These are phyloP conservation scores for Nakazawaea anatomiae DNA, from an alignment of 805 yeast genomes.

Conservation along the genomic window DNA sequence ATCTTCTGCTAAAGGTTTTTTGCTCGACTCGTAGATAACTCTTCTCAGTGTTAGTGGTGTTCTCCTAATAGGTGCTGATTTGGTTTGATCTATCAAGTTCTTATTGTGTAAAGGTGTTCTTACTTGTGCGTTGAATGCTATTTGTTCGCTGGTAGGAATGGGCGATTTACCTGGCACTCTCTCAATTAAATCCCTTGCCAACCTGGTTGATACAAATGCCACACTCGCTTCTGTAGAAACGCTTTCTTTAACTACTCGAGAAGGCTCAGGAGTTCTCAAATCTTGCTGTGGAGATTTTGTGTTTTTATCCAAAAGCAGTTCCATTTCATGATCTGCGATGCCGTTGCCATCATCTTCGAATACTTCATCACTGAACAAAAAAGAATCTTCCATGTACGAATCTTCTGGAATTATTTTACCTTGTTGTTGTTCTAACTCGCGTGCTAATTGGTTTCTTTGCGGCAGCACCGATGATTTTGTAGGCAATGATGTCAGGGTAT, in stretches of 20 bases:
- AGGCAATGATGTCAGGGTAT: neutral
- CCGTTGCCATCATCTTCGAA: constrained; percentile 21
- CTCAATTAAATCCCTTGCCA: constrained; percentile 48
- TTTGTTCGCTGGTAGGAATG: constrained; percentile 26
- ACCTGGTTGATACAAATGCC: constrained; percentile 59
- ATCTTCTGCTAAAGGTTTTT: constrained; percentile 6
- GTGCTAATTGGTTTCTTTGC: constrained; percentile 3
- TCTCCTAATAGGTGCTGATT: constrained; percentile 58
- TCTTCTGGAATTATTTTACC: constrained; percentile 10
- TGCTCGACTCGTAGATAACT: neutral
- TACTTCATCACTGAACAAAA: constrained; percentile 44
- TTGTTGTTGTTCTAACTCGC: neutral
- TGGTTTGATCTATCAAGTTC: constrained; percentile 52
- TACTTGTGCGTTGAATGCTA: constrained; percentile 50
- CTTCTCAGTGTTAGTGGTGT: constrained; percentile 3
- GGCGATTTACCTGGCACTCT: constrained; percentile 23
- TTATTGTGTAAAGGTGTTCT: constrained; percentile 51
- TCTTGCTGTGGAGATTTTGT: constrained; percentile 1
- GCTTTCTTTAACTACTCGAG: neutral
- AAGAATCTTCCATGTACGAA: constrained; percentile 39
- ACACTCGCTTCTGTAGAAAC: constrained; percentile 14
- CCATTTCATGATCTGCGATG: constrained; percentile 23
- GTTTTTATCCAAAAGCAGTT: constrained; percentile 12
- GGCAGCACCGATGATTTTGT: neutral
- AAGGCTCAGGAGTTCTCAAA: constrained; percentile 2